Evolutionary conservation across 208 protist species (phyloP).

Genomic region (Acanthamoeba lugdunensis): DNA sequence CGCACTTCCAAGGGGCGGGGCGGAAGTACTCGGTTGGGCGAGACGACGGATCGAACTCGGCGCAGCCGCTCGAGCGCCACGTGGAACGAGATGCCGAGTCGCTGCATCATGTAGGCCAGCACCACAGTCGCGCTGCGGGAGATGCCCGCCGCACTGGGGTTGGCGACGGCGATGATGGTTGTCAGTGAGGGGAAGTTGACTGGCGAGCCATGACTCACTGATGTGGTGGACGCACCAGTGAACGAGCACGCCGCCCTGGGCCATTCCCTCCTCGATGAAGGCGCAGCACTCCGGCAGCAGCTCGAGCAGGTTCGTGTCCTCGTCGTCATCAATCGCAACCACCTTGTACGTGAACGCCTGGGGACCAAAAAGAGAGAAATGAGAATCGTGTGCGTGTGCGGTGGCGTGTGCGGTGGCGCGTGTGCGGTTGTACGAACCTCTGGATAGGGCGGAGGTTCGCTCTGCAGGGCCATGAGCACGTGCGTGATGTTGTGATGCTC

Average conservation of each 20-base stretch:
- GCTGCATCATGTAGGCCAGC: slow-evolving; percentile 25
- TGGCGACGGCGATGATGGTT: neutral
- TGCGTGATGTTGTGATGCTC: slow-evolving; percentile 41
- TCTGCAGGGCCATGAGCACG: slow-evolving; percentile 22
- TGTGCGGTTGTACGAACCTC: neutral
- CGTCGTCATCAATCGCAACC: slow-evolving; percentile 9
- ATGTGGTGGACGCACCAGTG: neutral
- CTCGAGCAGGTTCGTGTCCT: slow-evolving; percentile 12
- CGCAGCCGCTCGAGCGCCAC: neutral
- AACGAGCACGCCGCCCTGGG: slow-evolving; percentile 19
- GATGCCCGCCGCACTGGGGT: slow-evolving; percentile 8
- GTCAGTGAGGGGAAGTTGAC: neutral
- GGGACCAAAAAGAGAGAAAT: neutral
- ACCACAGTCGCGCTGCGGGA: slow-evolving; percentile 9
- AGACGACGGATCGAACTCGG: neutral
- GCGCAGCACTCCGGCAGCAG: neutral
- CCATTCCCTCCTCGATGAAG: slow-evolving; percentile 44
- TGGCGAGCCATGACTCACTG: neutral
- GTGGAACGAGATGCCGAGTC: slow-evolving; percentile 2
- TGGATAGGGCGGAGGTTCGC: slow-evolving; percentile 8
- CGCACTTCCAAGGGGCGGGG: neutral
- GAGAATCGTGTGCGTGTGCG: too few relatives aligned
- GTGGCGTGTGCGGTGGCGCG: neutral
- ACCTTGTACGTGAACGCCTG: slow-evolving; percentile 7
- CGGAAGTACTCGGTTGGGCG: neutral